Evolutionary conservation across 1,284 basidiomycete species (phyloP).

Genomic region (Puccinia polysora): DNA sequence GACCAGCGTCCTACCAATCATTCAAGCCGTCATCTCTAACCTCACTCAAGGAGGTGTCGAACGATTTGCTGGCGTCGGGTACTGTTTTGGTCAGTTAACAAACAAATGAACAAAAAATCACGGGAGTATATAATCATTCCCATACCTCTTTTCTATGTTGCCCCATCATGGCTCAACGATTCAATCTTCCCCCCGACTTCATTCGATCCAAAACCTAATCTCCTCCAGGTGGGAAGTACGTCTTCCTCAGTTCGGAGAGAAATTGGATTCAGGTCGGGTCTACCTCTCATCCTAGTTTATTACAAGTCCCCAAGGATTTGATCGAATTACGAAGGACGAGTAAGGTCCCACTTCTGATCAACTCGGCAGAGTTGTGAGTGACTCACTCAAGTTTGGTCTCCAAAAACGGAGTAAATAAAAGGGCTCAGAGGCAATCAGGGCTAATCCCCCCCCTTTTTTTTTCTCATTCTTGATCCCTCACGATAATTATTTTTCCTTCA

Average conservation of each 20-base stretch:
- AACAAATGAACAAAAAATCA: no score
- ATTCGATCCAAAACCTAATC: no score
- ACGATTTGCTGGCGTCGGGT: constrained; percentile 14
- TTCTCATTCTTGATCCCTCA: neutral
- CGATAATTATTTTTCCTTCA: neutral
- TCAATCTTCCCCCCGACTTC: no score
- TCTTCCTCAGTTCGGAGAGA: constrained; percentile 3
- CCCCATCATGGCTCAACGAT: neutral
- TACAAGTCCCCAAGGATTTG: constrained; percentile 17
- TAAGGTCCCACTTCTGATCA: constrained; percentile 32
- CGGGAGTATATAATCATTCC: no score
- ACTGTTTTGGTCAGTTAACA: constrained; percentile 39
- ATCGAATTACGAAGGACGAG: neutral
- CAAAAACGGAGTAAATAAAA: neutral
- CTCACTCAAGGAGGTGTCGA: constrained; percentile 11
- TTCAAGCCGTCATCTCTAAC: constrained; percentile 18
- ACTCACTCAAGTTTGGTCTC: neutral
- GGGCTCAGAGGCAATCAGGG: neutral
- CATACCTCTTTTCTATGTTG: neutral
- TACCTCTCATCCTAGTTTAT: constrained; percentile 32
- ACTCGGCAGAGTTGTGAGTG: constrained; percentile 28
- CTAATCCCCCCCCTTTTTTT: neutral
- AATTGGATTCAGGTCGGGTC: constrained; percentile 29
- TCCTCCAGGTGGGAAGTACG: constrained; percentile 41
- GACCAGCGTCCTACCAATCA: neutral